A percentile compares a stretch with the other conserved stretches of the same genome.
Conservation (phyloP, 345 rosid genomes). For the Ricinus communis region DNA sequence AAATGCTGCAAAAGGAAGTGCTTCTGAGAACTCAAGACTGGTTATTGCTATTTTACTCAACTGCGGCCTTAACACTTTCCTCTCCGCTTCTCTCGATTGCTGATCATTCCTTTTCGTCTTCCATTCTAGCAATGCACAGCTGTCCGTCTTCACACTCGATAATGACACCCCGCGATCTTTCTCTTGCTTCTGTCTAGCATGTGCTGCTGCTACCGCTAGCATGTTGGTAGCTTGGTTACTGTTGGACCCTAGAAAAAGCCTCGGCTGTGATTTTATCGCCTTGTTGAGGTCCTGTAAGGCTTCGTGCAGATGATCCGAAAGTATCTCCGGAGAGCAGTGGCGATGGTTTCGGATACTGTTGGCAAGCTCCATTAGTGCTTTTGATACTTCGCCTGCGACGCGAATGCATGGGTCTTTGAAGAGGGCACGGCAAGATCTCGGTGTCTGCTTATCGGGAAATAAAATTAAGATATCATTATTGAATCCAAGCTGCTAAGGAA, state of each 20-base stretch:
- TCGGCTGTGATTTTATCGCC: constrained; percentile 74
- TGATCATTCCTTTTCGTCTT: constrained; percentile 37
- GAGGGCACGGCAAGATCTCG: constrained; percentile 55
- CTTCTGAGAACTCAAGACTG: constrained; percentile 71
- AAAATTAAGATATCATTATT: too few species aligned
- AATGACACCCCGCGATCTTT: constrained; percentile 37
- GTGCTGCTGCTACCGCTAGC: constrained; percentile 53
- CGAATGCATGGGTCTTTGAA: constrained; percentile 77
- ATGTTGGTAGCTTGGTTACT: constrained; percentile 35
- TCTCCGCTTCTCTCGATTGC: constrained; percentile 32
- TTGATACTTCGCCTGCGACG: constrained; percentile 65
- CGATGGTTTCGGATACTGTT: constrained; percentile 57
- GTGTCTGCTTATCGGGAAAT: constrained; percentile 41
- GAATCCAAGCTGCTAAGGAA: too few species aligned
- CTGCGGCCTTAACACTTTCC: constrained; percentile 65
- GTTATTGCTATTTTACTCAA: constrained; percentile 62
- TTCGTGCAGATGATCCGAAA: constrained; percentile 74
- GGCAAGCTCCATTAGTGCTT: constrained; percentile 61
- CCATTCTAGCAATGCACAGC: constrained; percentile 62
- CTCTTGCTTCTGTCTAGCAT: constrained; percentile 33
- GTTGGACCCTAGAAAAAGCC: constrained; percentile 69
- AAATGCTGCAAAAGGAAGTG: constrained; percentile 88
- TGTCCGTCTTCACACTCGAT: constrained; percentile 64
- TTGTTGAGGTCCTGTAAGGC: constrained; percentile 74
- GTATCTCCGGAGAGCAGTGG: constrained; percentile 71